Evolutionary conservation across 2,329 filamentous ascomycete species (phyloP).

Genomic region (Truncatella angustata): DNA sequence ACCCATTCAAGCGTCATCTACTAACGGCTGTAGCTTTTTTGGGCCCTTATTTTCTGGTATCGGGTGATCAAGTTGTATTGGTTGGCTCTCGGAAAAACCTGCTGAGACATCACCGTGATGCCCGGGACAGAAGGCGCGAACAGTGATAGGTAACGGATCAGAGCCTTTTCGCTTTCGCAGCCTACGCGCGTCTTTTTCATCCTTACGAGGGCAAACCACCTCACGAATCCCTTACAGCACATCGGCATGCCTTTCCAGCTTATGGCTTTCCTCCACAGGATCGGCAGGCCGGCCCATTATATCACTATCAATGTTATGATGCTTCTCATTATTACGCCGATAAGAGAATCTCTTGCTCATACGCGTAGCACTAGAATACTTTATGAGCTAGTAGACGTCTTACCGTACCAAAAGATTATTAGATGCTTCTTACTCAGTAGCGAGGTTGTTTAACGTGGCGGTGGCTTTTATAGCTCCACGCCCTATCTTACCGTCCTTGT

Average conservation of each 20-base stretch:
- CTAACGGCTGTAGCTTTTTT: neutral
- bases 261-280: constrained; percentile 3
- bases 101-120: neutral
- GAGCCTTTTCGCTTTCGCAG: constrained; percentile 7
- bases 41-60: constrained; percentile 3
- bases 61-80: constrained; percentile 1
- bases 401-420: constrained; percentile 2
- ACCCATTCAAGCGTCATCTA: neutral
- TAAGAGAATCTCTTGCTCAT: constrained; percentile 8
- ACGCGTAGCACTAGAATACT: constrained; percentile 1
- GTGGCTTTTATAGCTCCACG: constrained; percentile 7
- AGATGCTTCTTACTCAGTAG: constrained; percentile 7
- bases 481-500: constrained; percentile 6
- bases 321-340: constrained; percentile 8
- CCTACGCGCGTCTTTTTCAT: constrained; percentile 8
- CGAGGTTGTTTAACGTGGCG: constrained; percentile 7
- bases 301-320: constrained; percentile 8
- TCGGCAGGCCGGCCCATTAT: constrained; percentile 10
- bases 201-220: constrained; percentile 2
- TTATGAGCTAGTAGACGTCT: constrained; percentile 9
- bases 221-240: constrained; percentile 8
- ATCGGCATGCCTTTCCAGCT: constrained; percentile 8
- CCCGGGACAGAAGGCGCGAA: constrained; percentile 1
- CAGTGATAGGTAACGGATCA: neutral
- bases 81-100: constrained; percentile 4